Evolutionary conservation across 148 eudicot species (phyloP).

Genomic region (Camellia sinensis): DNA sequence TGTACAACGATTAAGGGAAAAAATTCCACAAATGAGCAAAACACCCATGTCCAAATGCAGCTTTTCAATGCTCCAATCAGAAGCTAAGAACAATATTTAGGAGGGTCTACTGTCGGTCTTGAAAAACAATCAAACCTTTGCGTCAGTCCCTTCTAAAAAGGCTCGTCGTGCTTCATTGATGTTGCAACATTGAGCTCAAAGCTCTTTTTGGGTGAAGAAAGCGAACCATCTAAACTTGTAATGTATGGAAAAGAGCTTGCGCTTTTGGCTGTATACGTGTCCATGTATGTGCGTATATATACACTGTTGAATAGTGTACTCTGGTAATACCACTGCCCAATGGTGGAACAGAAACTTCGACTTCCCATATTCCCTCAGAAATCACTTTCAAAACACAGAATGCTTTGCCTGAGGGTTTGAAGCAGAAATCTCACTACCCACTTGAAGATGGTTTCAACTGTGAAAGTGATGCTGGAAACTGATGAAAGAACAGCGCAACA

Average conservation of each 20-base stretch:
- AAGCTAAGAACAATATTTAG: not conserved
- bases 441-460: not conserved
- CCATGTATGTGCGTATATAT: not conserved
- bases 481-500: not conserved
- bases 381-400: not conserved
- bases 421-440: not conserved
- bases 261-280: not conserved
- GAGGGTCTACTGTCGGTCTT: too few species aligned
- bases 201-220: not conserved
- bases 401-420: not conserved
- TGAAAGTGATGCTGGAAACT: conserved; percentile 3
- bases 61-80: not conserved
- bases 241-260: not conserved
- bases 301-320: not conserved
- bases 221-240: not conserved
- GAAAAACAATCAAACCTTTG: not conserved
- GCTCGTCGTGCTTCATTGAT: not conserved
- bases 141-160: not conserved
- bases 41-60: not conserved
- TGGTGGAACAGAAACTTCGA: not conserved
- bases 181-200: not conserved
- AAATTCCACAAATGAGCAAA: not conserved
- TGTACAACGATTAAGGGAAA: not conserved
- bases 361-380: not conserved
- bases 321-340: not conserved